phyloP scores from a whole-genome alignment of 2,329 filamentous ascomycete species.

The Fusarium redolens region DNA sequence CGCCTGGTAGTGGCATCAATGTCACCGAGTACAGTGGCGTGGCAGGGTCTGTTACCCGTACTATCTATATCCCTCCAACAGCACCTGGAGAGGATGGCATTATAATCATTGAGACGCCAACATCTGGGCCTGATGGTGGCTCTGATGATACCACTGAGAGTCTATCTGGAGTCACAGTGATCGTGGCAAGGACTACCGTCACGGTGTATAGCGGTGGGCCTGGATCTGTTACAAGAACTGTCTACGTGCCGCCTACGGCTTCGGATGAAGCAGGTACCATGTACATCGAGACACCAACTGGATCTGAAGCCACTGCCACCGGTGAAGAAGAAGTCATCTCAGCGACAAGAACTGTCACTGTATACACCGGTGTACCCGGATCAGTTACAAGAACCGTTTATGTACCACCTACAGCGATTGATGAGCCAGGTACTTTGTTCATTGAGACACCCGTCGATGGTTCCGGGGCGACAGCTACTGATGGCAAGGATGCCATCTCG shows the following conservation, averaged over 20 bases:
- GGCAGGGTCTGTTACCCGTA: neutral
- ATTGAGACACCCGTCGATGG: neutral
- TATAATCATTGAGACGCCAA: neutral
- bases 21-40: neutral
- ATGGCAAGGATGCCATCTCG: neutral
- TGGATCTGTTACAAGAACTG: neutral
- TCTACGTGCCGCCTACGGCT: neutral
- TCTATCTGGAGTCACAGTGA: too few relatives aligned
- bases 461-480: neutral
- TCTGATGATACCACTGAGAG: too few relatives aligned
- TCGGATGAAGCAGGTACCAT: neutral
- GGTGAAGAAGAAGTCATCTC: neutral
- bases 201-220: neutral
- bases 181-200: neutral
- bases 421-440: neutral
- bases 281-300: neutral
- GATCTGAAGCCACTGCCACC: neutral
- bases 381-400: neutral
- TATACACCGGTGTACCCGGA: neutral
- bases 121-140: too few relatives aligned
- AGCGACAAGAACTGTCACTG: neutral
- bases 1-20: neutral
- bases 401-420: neutral
- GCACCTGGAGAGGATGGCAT: slow-evolving; percentile 3
- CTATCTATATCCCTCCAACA: slow-evolving; percentile 5